These are phyloP conservation scores for Pachysandra terminalis DNA, from an alignment of 164 flowering plant genomes.

Conservation along the genomic window DNA sequence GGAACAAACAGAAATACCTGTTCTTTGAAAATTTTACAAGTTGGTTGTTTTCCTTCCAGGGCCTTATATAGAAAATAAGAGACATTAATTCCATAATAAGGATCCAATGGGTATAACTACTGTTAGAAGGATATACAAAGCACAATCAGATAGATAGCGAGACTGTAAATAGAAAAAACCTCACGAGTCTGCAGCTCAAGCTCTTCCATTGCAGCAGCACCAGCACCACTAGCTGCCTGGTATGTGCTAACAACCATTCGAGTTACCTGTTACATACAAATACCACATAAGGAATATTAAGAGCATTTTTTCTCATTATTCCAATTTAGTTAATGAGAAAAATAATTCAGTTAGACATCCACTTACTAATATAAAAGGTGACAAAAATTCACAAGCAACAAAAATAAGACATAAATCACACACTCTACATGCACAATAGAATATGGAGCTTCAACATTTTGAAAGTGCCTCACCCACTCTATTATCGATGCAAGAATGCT, in stretches of 20 bases:
- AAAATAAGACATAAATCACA: too few species aligned
- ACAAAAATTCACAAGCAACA: too few species aligned
- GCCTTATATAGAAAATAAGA: constrained; percentile 39
- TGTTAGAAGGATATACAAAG: background rate
- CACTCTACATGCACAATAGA: too few species aligned
- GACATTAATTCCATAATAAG: background rate
- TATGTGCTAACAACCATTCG: constrained; percentile 99
- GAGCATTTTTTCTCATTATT: too few species aligned
- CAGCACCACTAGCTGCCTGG: constrained; percentile 99
- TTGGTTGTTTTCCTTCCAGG: constrained; percentile 82
- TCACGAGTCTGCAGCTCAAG: constrained; percentile 93
- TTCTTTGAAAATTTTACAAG: constrained; percentile 83
- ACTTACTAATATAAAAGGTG: too few species aligned
- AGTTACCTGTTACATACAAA: constrained; percentile 45
- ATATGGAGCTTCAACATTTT: too few species aligned
- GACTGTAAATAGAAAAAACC: constrained; percentile 39
- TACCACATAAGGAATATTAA: background rate
- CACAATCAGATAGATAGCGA: background rate
- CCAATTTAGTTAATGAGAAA: too few species aligned
- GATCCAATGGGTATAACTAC: background rate
- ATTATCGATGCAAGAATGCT: too few species aligned
- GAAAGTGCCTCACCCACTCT: too few species aligned
- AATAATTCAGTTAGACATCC: too few species aligned
- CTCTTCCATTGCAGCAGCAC: constrained; percentile 99
- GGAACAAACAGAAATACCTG: constrained; percentile 50